These are phyloP conservation scores for Calonectria leucothoes DNA, from an alignment of 2,329 filamentous ascomycete genomes.

Conservation along the genomic window DNA sequence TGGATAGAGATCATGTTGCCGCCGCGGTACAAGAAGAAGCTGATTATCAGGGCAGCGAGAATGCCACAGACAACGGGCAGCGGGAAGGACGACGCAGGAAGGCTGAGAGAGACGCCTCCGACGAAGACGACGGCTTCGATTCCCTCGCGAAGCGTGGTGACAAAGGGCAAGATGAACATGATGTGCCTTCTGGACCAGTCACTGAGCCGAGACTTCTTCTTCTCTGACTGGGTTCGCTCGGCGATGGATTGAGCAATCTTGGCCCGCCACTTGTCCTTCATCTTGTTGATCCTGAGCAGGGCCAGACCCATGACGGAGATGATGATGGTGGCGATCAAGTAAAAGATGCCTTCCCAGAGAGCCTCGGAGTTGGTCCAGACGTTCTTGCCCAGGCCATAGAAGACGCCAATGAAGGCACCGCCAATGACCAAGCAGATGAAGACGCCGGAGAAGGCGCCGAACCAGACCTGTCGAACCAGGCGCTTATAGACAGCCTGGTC, in stretches of 20 bases:
- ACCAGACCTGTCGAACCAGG: conserved; percentile 76
- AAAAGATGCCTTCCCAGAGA: conserved; percentile 80
- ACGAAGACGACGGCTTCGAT: conserved; percentile 83
- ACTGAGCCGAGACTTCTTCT: conserved; percentile 52
- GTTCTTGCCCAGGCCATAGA: conserved; percentile 74
- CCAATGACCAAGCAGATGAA: conserved; percentile 71
- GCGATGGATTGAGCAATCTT: conserved; percentile 75
- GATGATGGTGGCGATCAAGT: conserved; percentile 75
- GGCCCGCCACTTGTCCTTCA: conserved; percentile 81
- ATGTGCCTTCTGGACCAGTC: conserved; percentile 76
- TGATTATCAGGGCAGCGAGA: conserved; percentile 69
- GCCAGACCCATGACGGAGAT: conserved; percentile 80
- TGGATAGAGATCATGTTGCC: conserved; percentile 57
- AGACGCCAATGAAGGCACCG: conserved; percentile 73
- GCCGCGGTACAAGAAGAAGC: conserved; percentile 73
- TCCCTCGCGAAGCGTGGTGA: conserved; percentile 81
- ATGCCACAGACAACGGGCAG: conserved; percentile 79
- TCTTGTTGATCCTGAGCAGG: conserved; percentile 77
- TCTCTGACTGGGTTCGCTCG: conserved; percentile 57
- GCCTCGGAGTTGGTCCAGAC: conserved; percentile 72
- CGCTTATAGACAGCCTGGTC: conserved; percentile 72
- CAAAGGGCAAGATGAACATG: conserved; percentile 82
- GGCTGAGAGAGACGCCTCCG: conserved; percentile 76
- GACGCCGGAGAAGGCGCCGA: conserved; percentile 69
- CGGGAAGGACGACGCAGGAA: conserved; percentile 77